phyloP scores from a whole-genome alignment of 352 stramenopile genomes.

The Phytophthora meadii region DNA sequence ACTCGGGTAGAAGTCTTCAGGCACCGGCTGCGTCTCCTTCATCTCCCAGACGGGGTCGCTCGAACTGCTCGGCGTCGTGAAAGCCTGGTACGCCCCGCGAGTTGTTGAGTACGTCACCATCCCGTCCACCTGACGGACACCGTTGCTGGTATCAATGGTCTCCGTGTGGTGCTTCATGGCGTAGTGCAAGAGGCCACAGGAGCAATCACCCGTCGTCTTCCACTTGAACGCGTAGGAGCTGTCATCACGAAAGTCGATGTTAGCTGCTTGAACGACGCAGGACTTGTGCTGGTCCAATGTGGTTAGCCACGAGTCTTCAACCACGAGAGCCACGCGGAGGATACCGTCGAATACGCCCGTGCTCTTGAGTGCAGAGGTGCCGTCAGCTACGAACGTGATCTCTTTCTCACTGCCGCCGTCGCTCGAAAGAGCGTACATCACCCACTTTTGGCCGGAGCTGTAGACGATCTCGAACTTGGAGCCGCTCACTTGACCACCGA shows the following conservation, averaged over 20 bases:
- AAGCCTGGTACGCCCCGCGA: constrained; percentile 54
- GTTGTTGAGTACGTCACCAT: constrained; percentile 62
- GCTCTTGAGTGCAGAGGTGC: constrained; percentile 43
- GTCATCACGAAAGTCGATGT: constrained; percentile 52
- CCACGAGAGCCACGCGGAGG: constrained; percentile 50
- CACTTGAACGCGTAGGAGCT: constrained; percentile 61
- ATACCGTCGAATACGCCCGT: constrained; percentile 51
- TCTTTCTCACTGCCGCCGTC: constrained; percentile 49
- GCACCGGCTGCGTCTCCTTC: constrained; percentile 46
- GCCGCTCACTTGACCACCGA: constrained; percentile 31
- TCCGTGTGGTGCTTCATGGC: constrained; percentile 61
- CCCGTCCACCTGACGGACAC: constrained; percentile 38
- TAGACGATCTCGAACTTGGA: constrained; percentile 63
- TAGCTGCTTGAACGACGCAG: constrained; percentile 54
- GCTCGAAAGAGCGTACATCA: constrained; percentile 56
- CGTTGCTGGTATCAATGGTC: constrained; percentile 44
- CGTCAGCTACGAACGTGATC: constrained; percentile 50
- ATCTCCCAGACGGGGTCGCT: constrained; percentile 47
- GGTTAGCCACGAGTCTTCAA: constrained; percentile 44
- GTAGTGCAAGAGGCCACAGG: constrained; percentile 62
- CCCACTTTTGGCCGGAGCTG: constrained; percentile 66
- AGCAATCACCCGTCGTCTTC: constrained; percentile 65
- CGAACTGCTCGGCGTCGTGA: constrained; percentile 35
- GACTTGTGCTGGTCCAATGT: constrained; percentile 57
- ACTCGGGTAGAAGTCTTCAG: constrained; percentile 56